A percentile compares a stretch with the other conserved stretches of the same genome.
Evolutionary conservation across 2,329 filamentous ascomycete species (phyloP).

Genomic region (Leptographium lundbergii): DNA sequence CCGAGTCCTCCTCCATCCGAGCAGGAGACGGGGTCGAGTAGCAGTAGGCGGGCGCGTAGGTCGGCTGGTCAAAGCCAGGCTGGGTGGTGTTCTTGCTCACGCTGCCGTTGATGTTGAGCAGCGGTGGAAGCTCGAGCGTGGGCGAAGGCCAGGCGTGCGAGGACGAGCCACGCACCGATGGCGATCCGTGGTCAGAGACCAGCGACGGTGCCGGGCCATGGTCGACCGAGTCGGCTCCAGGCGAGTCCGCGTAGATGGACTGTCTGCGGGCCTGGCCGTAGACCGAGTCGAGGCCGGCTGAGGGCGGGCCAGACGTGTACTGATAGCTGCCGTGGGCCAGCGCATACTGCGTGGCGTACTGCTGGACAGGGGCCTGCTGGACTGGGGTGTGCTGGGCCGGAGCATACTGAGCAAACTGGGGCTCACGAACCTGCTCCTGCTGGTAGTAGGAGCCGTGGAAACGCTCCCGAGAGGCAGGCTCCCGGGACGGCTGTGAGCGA

Average conservation of each 20-base stretch:
- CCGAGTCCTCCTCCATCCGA: background rate
- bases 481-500: background rate
- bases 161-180: constrained; percentile 34
- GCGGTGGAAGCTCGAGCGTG: constrained; percentile 29
- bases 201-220: constrained; percentile 46
- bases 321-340: background rate
- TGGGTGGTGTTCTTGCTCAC: background rate
- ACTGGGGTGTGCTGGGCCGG: background rate
- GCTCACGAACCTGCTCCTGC: background rate
- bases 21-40: too few species aligned
- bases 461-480: background rate
- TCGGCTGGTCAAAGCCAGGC: background rate
- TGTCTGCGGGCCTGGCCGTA: background rate
- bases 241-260: background rate
- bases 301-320: background rate
- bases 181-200: constrained; percentile 55
- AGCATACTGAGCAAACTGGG: background rate
- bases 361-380: background rate
- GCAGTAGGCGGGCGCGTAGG: too few species aligned
- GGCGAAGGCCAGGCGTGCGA: constrained; percentile 19
- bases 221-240: background rate
- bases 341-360: background rate
- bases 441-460: background rate
- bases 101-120: constrained; percentile 10
- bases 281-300: background rate